Conservation (phyloP, 2,329 filamentous ascomycete genomes). For the Teratosphaeriaceae sp. region DNA sequence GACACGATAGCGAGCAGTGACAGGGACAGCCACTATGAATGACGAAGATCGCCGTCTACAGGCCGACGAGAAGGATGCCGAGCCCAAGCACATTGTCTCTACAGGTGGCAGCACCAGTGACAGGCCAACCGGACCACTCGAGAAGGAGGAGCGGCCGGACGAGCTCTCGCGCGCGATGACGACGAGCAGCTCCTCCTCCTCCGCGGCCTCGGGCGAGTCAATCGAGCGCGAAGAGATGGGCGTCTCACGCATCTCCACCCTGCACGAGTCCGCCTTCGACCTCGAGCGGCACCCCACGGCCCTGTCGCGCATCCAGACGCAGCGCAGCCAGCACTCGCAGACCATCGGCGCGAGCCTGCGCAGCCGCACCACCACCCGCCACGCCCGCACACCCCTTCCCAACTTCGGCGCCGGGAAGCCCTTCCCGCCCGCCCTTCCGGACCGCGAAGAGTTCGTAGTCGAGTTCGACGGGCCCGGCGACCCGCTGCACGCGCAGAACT, state of each 20-base stretch:
- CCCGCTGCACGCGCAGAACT: conserved; percentile 81
- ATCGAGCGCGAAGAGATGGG: conserved; percentile 35
- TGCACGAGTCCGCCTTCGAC: conserved; percentile 43
- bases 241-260: conserved; percentile 58
- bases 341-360: conserved; percentile 55
- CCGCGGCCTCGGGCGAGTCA: conserved; percentile 37
- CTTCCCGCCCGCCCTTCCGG: conserved; percentile 10
- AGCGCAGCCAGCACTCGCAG: conserved; percentile 59
- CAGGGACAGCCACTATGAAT: conserved; percentile 42
- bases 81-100: conserved; percentile 30
- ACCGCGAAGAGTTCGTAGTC: conserved; percentile 58
- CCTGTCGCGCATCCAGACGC: conserved; percentile 63
- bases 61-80: conserved; percentile 51
- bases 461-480: conserved; percentile 78
- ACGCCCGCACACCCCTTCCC: conserved; percentile 55
- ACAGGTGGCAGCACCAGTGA: background rate
- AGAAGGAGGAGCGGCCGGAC: conserved; percentile 36
- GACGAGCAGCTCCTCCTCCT: conserved; percentile 39
- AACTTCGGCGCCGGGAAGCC: conserved; percentile 58
- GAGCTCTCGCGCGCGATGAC: conserved; percentile 53
- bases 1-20: too few species aligned
- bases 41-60: conserved; percentile 49
- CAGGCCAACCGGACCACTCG: conserved; percentile 7
- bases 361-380: conserved; percentile 40
- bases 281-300: conserved; percentile 63